Percentiles rank a stretch among this genome's conserved stretches.
phyloP scores from a whole-genome alignment of 345 rosid species.

The Linum usitatissimum region DNA sequence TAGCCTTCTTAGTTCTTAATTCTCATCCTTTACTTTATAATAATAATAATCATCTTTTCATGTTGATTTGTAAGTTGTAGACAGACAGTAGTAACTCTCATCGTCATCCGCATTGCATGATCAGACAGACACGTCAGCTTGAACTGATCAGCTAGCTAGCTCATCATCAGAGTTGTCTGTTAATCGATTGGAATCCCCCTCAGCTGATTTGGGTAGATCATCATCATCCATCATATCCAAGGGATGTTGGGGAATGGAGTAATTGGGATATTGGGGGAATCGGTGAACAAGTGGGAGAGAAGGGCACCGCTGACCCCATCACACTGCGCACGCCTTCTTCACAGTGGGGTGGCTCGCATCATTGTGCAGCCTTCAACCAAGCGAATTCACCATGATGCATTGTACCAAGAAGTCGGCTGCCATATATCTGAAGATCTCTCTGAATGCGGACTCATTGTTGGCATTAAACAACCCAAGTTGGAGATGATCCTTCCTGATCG shows the following conservation, averaged over 20 bases:
- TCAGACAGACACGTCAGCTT: too few species aligned
- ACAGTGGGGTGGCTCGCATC: conserved; percentile 58
- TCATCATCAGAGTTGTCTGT: too few species aligned
- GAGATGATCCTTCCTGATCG: conserved; percentile 69
- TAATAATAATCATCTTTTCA: too few species aligned
- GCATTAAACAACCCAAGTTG: conserved; percentile 76
- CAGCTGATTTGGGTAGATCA: too few species aligned
- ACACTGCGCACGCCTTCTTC: conserved; percentile 76
- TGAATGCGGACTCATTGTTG: conserved; percentile 74
- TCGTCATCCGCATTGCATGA: too few species aligned
- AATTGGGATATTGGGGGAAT: conserved; percentile 71
- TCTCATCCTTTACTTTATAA: too few species aligned
- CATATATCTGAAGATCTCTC: conserved; percentile 76
- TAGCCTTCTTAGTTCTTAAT: too few species aligned
- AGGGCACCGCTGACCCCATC: conserved; percentile 82
- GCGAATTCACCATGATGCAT: conserved; percentile 74
- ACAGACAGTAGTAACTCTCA: too few species aligned
- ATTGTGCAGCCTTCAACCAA: conserved; percentile 84
- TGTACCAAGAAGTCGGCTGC: conserved; percentile 79
- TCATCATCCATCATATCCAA: too few species aligned
- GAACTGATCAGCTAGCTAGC: too few species aligned
- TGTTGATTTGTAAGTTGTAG: too few species aligned
- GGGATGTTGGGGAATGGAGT: conserved; percentile 77
- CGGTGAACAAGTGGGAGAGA: conserved; percentile 86
- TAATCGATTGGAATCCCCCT: too few species aligned